Evolutionary conservation across 2,329 filamentous ascomycete species (phyloP).

Genomic region (Davidsoniella virescens): DNA sequence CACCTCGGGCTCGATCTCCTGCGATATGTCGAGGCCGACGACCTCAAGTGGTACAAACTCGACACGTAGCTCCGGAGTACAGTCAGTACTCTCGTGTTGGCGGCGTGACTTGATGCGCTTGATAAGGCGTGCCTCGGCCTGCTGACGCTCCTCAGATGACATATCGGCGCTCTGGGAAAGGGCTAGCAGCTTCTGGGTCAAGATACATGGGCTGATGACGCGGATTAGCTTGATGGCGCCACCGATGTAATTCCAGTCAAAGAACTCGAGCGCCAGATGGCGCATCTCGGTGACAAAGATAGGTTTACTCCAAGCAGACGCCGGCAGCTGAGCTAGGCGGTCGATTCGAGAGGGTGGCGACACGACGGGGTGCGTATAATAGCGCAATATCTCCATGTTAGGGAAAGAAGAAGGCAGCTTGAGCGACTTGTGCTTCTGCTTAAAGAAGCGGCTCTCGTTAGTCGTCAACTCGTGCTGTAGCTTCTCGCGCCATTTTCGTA

Average conservation of each 20-base stretch:
- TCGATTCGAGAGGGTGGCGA: constrained; percentile 44
- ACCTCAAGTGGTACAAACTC: constrained; percentile 61
- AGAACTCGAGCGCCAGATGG: constrained; percentile 59
- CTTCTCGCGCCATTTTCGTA: constrained; percentile 54
- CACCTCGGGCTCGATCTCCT: constrained; percentile 40
- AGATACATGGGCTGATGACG: constrained; percentile 59
- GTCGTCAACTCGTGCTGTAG: constrained; percentile 62
- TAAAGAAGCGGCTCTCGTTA: constrained; percentile 72
- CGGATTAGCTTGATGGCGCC: constrained; percentile 77
- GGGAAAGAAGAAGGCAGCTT: constrained; percentile 70
- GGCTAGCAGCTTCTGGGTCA: constrained; percentile 41
- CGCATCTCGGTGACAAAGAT: constrained; percentile 54
- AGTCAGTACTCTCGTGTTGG: constrained; percentile 58
- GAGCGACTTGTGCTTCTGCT: constrained; percentile 55
- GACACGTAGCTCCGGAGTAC: constrained; percentile 59
- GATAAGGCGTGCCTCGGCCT: constrained; percentile 38
- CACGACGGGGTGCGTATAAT: constrained; percentile 76
- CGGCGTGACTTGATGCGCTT: constrained; percentile 51
- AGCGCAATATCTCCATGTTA: constrained; percentile 59
- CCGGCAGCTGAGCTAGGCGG: constrained; percentile 27
- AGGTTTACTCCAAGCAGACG: constrained; percentile 43
- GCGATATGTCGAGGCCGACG: constrained; percentile 59
- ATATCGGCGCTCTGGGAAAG: constrained; percentile 17
- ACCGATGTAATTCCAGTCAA: constrained; percentile 67
- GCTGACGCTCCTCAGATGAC: constrained; percentile 18